phyloP scores from a whole-genome alignment of 208 protist genomes.

The Acanthamoeba sp. region DNA sequence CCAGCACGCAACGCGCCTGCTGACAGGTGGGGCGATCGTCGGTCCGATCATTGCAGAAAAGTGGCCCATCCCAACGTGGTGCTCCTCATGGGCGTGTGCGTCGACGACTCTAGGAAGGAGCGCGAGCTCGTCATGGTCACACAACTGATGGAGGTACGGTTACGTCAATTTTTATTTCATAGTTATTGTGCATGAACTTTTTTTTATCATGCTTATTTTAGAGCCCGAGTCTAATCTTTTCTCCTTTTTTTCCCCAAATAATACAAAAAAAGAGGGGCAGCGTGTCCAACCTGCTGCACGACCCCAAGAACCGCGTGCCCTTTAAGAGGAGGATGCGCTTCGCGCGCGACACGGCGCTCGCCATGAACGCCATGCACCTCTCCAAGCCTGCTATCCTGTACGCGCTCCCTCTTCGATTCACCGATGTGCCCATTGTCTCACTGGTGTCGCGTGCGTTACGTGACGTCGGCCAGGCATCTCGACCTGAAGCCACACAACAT shows the following conservation, averaged over 20 bases:
- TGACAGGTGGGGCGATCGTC: too few species aligned
- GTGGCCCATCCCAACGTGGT: conserved; percentile 63
- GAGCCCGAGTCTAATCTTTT: background rate
- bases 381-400: conserved; percentile 73
- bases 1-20: background rate
- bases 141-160: conserved; percentile 68
- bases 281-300: conserved; percentile 50
- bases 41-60: conserved; percentile 45
- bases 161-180: too few species aligned
- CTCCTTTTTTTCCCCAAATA: background rate
- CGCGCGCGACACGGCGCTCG: conserved; percentile 44
- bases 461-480: background rate
- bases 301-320: conserved; percentile 58
- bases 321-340: conserved; percentile 73
- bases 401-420: background rate
- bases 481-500: conserved; percentile 71
- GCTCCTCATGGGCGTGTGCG: conserved; percentile 71
- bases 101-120: conserved; percentile 8
- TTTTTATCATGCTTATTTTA: too few species aligned
- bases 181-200: background rate
- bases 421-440: background rate
- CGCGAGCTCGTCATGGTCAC: conserved; percentile 72
- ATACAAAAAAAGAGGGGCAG: conserved; percentile 5
- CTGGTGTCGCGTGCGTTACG: background rate
- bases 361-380: conserved; percentile 71